Base-by-base conservation (phyloP, 179 eudicot species). In the Monotropa hypopitys region DNA sequence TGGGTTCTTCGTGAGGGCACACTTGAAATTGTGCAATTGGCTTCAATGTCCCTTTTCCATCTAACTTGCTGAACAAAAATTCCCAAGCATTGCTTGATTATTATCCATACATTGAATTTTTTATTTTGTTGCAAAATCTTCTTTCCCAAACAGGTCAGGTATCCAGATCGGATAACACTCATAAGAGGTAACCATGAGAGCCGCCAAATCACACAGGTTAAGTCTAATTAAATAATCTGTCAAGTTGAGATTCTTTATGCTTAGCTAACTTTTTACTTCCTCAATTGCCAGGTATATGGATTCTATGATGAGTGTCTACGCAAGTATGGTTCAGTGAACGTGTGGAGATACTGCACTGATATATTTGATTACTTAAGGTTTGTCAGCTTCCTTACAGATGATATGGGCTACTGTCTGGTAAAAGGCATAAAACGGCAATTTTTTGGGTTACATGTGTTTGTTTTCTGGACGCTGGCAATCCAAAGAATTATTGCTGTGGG, bases 341-440 rank as follows among this genome's bases (percentile, higher is more conserved):
- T 95, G 57, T 95, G 98, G 99, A 91, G 92, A 93, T 93, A 93
- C 71, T 95, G 99, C 90, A 93, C 98, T 7, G 97, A 93, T 57
- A 85, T 95, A 74, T 95, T 95, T 80, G 99, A 95, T 86, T 95
- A 95, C 82, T 79, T 95, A 74, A 93, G 99, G 99, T 95, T 80
- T 86, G 89, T 71, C 33, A 76, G 40, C 38, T 70, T 80, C 47
- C 32, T 76, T 79, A 18, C 40, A 23, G 70, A 72, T 78, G 61
- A 45, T 57, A 20, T 12, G 5, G 70, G 45, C 70, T 49, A 65
- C 79, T 62, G 49, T 72, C 35, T 49, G 50, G 26, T 73, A 40
- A 18, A 79, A 76, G 65, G 1, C 15, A 16, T 43, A 61, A 40
- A 77, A 49, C 57, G 15, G 21, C 40, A 47, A 49, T 43, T 30